phyloP scores from a whole-genome alignment of 2,329 filamentous ascomycete genomes.

The Fusarium sp. region DNA sequence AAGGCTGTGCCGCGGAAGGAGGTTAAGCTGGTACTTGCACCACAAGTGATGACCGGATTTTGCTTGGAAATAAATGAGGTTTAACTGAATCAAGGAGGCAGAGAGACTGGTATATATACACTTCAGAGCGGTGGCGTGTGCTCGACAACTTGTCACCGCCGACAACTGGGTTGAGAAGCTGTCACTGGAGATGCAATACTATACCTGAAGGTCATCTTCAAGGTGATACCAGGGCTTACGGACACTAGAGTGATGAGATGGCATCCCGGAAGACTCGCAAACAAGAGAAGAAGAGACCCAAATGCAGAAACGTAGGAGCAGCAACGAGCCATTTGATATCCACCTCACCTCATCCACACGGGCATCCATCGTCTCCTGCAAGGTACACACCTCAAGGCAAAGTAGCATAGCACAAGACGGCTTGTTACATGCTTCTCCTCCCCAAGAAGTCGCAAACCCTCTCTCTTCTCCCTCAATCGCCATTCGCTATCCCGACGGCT shows the following conservation, averaged over 20 bases:
- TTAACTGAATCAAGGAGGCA: background rate
- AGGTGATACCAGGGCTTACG: background rate
- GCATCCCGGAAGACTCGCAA: background rate
- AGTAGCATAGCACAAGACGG: conserved; percentile 17
- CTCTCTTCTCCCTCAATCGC: background rate
- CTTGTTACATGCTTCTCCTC: conserved; percentile 30
- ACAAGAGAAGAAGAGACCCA: background rate
- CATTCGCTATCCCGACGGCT: conserved; percentile 31
- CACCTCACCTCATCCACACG: background rate
- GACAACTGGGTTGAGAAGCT: background rate
- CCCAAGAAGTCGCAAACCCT: background rate
- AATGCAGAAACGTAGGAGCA: background rate
- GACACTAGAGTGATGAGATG: background rate
- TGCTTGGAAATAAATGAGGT: background rate
- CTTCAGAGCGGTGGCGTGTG: background rate
- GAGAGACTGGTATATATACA: background rate
- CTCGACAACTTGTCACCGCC: background rate
- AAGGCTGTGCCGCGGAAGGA: background rate
- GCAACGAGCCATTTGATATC: background rate
- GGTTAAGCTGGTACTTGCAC: background rate
- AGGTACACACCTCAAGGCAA: background rate
- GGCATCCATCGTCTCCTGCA: background rate
- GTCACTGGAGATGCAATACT: background rate
- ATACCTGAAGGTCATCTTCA: background rate
- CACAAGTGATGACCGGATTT: background rate